Evolutionary conservation across 495 filamentous ascomycete species (phyloP).

Genomic region (Penicillium roqueforti): DNA sequence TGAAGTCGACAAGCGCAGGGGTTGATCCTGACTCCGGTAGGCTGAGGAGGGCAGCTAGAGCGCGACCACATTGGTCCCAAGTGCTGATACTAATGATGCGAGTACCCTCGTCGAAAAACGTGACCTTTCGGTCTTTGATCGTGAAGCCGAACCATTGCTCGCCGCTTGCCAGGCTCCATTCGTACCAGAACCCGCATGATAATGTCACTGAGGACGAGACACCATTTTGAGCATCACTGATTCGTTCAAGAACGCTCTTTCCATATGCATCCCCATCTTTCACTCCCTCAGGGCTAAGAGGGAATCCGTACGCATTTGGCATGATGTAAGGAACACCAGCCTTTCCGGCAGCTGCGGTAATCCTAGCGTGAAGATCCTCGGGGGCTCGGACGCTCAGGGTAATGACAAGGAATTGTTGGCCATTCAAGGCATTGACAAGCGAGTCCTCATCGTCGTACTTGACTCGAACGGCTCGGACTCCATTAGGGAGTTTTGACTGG

Average conservation of each 20-base stretch:
- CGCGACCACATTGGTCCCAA: constrained; percentile 42
- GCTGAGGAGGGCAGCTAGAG: constrained; percentile 39
- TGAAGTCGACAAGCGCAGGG: constrained; percentile 28
- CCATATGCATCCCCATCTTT: constrained; percentile 23
- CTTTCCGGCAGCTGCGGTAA: constrained; percentile 56
- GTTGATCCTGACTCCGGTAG: constrained; percentile 28
- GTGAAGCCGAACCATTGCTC: constrained; percentile 45
- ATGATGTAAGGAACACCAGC: constrained; percentile 60
- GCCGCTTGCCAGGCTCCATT: constrained; percentile 39
- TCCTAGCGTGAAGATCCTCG: constrained; percentile 38
- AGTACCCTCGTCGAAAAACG: constrained; percentile 49
- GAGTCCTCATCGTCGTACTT: constrained; percentile 46
- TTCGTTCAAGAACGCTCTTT: not conserved
- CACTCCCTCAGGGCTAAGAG: constrained; percentile 17
- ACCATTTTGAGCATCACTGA: constrained; percentile 39
- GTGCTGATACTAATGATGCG: constrained; percentile 38
- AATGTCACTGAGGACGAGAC: constrained; percentile 47
- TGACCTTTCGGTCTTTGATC: constrained; percentile 34
- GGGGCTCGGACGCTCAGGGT: constrained; percentile 45
- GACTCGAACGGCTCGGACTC: constrained; percentile 39
- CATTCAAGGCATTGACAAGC: constrained; percentile 44
- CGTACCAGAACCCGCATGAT: constrained; percentile 51
- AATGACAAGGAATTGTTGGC: constrained; percentile 56
- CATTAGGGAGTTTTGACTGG: constrained; percentile 35
- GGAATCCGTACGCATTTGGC: constrained; percentile 55